Percentiles rank a stretch among this genome's conserved stretches.
Conservation (phyloP, 352 stramenopile genomes). For the Peronospora destructor region DNA sequence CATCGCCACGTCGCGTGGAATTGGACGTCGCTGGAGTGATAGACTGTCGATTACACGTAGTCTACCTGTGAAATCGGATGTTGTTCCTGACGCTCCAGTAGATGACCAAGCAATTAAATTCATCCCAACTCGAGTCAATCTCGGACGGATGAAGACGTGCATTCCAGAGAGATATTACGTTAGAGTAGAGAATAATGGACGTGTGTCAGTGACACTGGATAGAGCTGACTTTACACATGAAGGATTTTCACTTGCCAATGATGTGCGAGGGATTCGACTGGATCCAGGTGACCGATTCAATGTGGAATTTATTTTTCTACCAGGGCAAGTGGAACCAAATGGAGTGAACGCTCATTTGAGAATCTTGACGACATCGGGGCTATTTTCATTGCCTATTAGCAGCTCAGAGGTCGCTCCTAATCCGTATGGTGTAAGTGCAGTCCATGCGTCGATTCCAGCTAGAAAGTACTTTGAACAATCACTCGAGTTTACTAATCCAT, state of each 20-base stretch:
- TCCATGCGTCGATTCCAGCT: slow-evolving; percentile 30
- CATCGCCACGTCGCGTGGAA: slow-evolving; percentile 19
- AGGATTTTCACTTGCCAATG: slow-evolving; percentile 32
- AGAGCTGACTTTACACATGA: slow-evolving; percentile 38
- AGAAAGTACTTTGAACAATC: slow-evolving; percentile 27
- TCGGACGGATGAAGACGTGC: slow-evolving; percentile 39
- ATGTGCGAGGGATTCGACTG: slow-evolving; percentile 33
- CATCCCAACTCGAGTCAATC: slow-evolving; percentile 23
- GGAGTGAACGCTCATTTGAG: slow-evolving; percentile 29
- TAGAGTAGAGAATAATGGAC: slow-evolving; percentile 34
- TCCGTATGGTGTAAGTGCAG: slow-evolving; percentile 21
- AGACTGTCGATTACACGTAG: slow-evolving; percentile 38
- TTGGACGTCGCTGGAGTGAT: slow-evolving; percentile 24
- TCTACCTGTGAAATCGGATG: slow-evolving; percentile 5
- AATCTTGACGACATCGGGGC: slow-evolving; percentile 39
- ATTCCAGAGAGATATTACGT: slow-evolving; percentile 26
- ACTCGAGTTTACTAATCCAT: slow-evolving; percentile 42
- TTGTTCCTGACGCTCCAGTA: slow-evolving; percentile 3
- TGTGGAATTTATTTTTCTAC: slow-evolving; percentile 37
- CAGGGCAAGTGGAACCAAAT: slow-evolving; percentile 18
- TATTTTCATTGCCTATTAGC: slow-evolving; percentile 37
- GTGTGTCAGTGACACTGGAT: slow-evolving; percentile 27
- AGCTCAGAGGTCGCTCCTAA: slow-evolving; percentile 26
- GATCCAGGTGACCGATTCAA: slow-evolving; percentile 30
- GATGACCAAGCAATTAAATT: slow-evolving; percentile 37